Evolutionary conservation across 768 basidiomycete species (phyloP).

Genomic region (Termitomyces sp.): DNA sequence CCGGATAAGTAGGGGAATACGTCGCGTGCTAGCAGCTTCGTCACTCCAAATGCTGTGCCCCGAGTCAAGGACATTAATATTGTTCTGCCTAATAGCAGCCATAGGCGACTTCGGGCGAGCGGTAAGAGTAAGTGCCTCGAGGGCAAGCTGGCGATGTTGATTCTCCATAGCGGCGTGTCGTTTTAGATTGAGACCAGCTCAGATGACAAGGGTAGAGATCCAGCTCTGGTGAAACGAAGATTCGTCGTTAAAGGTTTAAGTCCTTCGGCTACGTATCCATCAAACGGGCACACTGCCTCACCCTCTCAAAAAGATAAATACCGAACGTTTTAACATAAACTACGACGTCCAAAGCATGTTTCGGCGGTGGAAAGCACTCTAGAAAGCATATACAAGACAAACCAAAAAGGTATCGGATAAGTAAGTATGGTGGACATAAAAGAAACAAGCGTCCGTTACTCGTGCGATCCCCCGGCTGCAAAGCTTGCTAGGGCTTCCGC

Average conservation of each 20-base stretch:
- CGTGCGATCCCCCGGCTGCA: neutral
- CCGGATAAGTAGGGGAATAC: conserved; percentile 6
- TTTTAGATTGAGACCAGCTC: conserved; percentile 20
- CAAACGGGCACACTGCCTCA: neutral
- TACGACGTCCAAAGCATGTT: neutral
- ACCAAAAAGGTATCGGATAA: neutral
- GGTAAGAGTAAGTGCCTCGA: conserved; percentile 17
- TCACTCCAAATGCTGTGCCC: conserved; percentile 16
- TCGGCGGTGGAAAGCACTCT: neutral
- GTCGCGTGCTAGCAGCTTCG: conserved; percentile 12
- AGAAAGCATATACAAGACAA: neutral
- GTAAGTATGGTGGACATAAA: neutral
- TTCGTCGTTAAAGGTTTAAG: neutral
- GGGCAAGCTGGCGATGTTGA: conserved; percentile 19
- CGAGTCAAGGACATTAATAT: conserved; percentile 7
- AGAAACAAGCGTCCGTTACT: neutral
- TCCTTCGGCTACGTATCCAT: conserved; percentile 6
- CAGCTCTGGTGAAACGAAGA: conserved; percentile 13
- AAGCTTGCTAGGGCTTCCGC: conserved; percentile 25
- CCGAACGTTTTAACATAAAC: too few relatives aligned
- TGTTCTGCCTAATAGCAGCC: neutral
- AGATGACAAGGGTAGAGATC: conserved; percentile 14
- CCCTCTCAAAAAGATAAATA: too few relatives aligned
- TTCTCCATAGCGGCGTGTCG: conserved; percentile 12
- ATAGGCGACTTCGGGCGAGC: conserved; percentile 4